Conservation (phyloP, 164 flowering plant species). For the Stephania yunnanensis region DNA sequence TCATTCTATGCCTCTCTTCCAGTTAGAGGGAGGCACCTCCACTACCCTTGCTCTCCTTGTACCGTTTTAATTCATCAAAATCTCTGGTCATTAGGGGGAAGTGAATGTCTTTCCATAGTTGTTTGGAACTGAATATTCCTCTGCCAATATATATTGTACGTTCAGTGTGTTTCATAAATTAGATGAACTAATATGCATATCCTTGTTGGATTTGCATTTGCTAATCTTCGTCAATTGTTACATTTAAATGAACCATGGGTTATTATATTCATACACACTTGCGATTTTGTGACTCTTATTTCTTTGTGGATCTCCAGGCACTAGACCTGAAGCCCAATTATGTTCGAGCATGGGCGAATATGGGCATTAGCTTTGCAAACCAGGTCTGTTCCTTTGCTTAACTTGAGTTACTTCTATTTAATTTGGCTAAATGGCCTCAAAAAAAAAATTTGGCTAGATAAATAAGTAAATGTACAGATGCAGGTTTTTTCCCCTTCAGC, state of each 20-base stretch:
- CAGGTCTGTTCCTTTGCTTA: constrained; percentile 46
- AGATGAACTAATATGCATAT: neutral
- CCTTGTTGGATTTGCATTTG: neutral
- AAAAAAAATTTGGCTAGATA: neutral
- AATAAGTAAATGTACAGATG: neutral
- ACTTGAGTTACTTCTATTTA: neutral
- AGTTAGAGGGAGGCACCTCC: too few species aligned
- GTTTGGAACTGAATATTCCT: too few species aligned
- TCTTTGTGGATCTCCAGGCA: constrained; percentile 47
- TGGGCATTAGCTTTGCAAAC: constrained; percentile 96
- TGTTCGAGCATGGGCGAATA: constrained; percentile 99
- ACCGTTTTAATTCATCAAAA: too few species aligned
- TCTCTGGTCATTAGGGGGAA: too few species aligned
- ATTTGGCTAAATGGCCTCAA: neutral
- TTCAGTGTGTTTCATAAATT: neutral
- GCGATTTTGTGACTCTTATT: neutral
- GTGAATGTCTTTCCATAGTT: too few species aligned
- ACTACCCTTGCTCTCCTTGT: too few species aligned
- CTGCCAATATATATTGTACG: too few species aligned
- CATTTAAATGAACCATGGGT: neutral
- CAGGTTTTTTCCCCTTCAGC: neutral
- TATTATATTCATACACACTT: too few species aligned
- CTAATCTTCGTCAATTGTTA: neutral
- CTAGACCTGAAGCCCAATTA: constrained; percentile 95
- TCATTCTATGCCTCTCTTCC: too few species aligned